Base-by-base conservation (phyloP, 345 rosid species). In the Syzygium oleosum region DNA sequence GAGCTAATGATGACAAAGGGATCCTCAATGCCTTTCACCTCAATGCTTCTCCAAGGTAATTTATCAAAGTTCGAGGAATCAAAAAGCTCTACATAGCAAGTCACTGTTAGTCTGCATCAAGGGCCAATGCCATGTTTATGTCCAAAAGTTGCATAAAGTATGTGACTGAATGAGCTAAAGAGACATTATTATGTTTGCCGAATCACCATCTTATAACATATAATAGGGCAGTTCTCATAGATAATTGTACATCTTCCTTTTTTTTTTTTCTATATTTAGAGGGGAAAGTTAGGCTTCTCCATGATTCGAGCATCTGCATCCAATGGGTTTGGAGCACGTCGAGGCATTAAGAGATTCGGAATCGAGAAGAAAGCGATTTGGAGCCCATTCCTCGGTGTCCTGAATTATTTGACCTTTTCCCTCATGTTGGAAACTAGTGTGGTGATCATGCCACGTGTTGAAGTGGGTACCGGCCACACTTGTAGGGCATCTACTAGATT, bases 241-340 rank as follows among this genome's bases (percentile, higher is more conserved):
- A 38, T 4, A 73, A 73, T 10, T 49, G 83, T 22, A 73, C 83
- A 38, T 73, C 27, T 61, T 8, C 7, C 29, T n/a, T 22, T 58
- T n/a, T 5, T 5, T 1, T 34, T 38, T 38, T 9, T 16, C 79
- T 4, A 68, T 17, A 34, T 34, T 16, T 17, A 38, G 83, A 73
- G 49, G 83, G 59, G 83, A 38, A 73, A 73, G 83, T 73, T 73
- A 38, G 83, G 83, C 1, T 73, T 22, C 83, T 22, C 83, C 25
- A 88, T 91, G 84, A 86, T 89, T 86, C 68, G 52, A 88, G 90
- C 92, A 90, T 84, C 84, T 88, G 63, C 88, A 14, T 27, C 91
- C 92, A 90, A 58, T 90, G 14, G 83, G 15, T 38, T 19, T 21
- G 83, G 49, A 38, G 49, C 83, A 73, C 83, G 83, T 73, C 83